Base-by-base conservation (phyloP, 345 rosid genomes). In the Carallia pectinifolia region DNA sequence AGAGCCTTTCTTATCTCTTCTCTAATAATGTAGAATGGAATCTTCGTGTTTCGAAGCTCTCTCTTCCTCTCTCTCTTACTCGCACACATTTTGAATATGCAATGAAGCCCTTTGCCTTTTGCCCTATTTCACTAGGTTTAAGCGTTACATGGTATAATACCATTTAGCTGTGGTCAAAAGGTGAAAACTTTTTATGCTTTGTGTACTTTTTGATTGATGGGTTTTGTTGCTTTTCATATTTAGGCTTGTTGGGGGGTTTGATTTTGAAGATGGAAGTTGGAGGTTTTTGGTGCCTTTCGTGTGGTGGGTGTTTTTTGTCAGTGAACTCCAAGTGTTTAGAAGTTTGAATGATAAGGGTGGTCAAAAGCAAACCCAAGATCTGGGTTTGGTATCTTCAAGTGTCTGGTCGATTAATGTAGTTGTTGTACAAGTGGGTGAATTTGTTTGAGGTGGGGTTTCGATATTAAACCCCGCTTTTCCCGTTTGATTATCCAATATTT, bases 11-110 rank as follows among this genome's bases (percentile, higher is more conserved):
- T 23, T 53, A 67, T 74, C 79, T 77, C 85, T 69, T 71, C 72
- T 70, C 75, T 75, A 70, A 72, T 85, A 80, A 81, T 86, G 89
- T 83, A 61, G 71, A 69, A 62, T 62, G 81, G 88, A 85, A 80
- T 87, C 84, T 85, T 81, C 77, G 59, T 73, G 76, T 80, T 84
- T 80, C 76, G 78, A 82, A 79, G 85, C 70, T 81, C 76, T 36
- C 71, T 73, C 6, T 36, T 30, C 12, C 55, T 53, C 10, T 18
- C 58, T 53, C 58, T 53, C 40, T 38, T 7, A 5, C 12, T 3
- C 59, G 5, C 31, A 17, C 58, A 55, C 12, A 16, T 74, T 67
- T 69, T 58, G 56, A 72, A 62, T 70, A 62, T 73, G n/a, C 61
- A 59, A 17, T 48, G 40, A 33, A 59, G 23, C n/a, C 6, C 40